A percentile compares a stretch with the other conserved stretches of the same genome.
Conservation (phyloP, 192 early-diverging fungal genomes). For the Cladochytrium replicatum region DNA sequence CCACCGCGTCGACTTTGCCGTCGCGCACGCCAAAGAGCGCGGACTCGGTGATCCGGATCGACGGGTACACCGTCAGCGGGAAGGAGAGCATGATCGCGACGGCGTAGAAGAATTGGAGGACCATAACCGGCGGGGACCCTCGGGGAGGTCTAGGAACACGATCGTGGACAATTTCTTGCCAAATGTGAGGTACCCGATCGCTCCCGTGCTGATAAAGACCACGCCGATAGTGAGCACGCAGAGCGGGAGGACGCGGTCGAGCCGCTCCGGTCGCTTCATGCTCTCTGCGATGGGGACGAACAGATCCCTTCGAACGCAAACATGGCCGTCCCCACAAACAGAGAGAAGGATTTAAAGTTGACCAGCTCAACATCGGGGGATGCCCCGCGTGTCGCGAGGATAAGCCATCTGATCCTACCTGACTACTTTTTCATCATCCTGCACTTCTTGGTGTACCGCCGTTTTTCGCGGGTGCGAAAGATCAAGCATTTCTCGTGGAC, state of each 20-base stretch:
- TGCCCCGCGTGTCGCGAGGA: conserved; percentile 52
- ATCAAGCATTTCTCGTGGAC: conserved; percentile 82
- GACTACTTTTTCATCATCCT: conserved; percentile 66
- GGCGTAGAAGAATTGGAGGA: conserved; percentile 77
- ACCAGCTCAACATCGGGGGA: conserved; percentile 58
- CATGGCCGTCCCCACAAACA: conserved; percentile 93
- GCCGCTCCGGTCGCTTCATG: conserved; percentile 88
- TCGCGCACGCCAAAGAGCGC: conserved; percentile 62
- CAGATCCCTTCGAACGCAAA: conserved; percentile 88
- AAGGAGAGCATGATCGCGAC: conserved; percentile 90
- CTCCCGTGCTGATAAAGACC: conserved; percentile 72
- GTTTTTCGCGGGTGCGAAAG: conserved; percentile 78
- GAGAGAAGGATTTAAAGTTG: conserved; percentile 69
- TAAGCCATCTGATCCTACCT: conserved; percentile 43
- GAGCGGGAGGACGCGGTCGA: conserved; percentile 67
- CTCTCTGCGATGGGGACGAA: conserved; percentile 72
- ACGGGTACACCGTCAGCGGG: conserved; percentile 85
- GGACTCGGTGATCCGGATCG: conserved; percentile 85
- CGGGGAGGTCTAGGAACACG: conserved; percentile 79
- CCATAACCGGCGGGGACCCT: conserved; percentile 49
- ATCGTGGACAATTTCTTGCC: conserved; percentile 78
- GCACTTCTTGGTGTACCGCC: conserved; percentile 67
- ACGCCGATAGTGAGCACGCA: conserved; percentile 70
- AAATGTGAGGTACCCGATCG: conserved; percentile 74
- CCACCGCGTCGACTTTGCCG: conserved; percentile 64